Conservation (phyloP, 805 yeast species). For the Metschnikowia colocasiae region DNA sequence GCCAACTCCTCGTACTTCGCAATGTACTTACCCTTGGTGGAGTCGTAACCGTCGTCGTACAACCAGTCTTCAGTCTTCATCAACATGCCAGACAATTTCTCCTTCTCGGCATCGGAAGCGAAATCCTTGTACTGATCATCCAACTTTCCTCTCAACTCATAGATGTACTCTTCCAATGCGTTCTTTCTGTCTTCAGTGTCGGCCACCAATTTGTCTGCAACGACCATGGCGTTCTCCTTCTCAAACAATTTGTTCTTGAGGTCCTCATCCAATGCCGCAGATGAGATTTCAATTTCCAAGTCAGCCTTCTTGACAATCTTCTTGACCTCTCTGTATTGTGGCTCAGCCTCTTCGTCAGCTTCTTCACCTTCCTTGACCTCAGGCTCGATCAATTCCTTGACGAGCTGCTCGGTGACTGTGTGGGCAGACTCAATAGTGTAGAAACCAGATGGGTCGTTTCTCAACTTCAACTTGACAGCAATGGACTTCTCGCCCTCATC, state of each 20-base stretch:
- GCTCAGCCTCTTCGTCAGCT: conserved; percentile 64
- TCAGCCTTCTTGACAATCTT: conserved; percentile 90
- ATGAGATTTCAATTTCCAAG: conserved; percentile 55
- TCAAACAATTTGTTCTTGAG: conserved; percentile 64
- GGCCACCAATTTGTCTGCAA: conserved; percentile 93
- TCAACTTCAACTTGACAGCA: conserved; percentile 87
- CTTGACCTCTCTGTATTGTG: conserved; percentile 85
- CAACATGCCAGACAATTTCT: conserved; percentile 66
- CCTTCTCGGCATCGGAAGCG: conserved; percentile 89
- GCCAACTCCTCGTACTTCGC: conserved; percentile 98
- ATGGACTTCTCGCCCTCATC: conserved; percentile 71
- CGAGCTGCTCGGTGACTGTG: conserved; percentile 87
- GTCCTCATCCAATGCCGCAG: conserved; percentile 58
- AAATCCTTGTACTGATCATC: conserved; percentile 87
- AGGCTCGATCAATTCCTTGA: conserved; percentile 79
- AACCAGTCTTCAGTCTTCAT: conserved; percentile 95
- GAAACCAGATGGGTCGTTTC: conserved; percentile 96
- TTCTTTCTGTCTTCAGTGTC: conserved; percentile 99
- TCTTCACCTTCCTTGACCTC: conserved; percentile 48
- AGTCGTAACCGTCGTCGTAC: conserved; percentile 94
- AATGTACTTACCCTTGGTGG: conserved; percentile 93
- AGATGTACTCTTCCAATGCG: conserved; percentile 96
- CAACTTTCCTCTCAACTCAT: conserved; percentile 93
- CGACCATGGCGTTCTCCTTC: conserved; percentile 76
- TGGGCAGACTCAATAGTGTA: conserved; percentile 91